Base-by-base conservation (phyloP, 2,329 filamentous ascomycete species). In the Alternaria sp. region DNA sequence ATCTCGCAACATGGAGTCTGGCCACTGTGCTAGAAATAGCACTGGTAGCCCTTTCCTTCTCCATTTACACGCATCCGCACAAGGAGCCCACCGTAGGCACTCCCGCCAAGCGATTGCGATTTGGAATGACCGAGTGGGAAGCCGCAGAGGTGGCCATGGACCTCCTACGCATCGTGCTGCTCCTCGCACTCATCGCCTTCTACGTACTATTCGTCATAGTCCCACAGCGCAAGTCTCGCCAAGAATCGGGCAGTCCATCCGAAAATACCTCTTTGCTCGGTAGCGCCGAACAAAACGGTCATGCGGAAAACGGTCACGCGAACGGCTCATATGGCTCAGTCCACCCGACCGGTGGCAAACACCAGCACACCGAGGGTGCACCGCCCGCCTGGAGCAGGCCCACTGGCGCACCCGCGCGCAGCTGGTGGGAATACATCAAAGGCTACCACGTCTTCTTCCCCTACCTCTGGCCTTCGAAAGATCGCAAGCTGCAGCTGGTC, bases 381-480 rank as follows among this genome's bases (percentile, higher is more conserved):
- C 88, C 88, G 23, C 89, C 91, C 10, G 93, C 92, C 6, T 98
- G 97, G 85, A 96, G 96, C 79, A 91, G 95, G 71, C 94, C 94
- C 2, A 91, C 91, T 41, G 95, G 93, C 68, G 87, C 93, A 9
- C 94, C 93, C 3, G 92, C 92, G 71, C 93, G 92, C 70, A 96
- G 90, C 56, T 99, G 96, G 96, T 97, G 92, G 89, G 94, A 98
- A 77, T 99, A 99, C 79, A 84, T 97, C 64, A 90, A 91, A 67
- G 94, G 95, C 49, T 99, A 98, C 80, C 92, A 91, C 12, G 85
- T 97, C 55, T 97, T 99, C 81, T 96, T 98, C 78, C 95, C 94
- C 0, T 99, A 98, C 77, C 88, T 98, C 62, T 99, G 96, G 96
- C 96, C 96, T 1, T 91, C 90, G 73, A 95, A 95, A 75, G 90